phyloP scores from a whole-genome alignment of 1,139 yeast species.

The Hanseniaspora gamundiae region DNA sequence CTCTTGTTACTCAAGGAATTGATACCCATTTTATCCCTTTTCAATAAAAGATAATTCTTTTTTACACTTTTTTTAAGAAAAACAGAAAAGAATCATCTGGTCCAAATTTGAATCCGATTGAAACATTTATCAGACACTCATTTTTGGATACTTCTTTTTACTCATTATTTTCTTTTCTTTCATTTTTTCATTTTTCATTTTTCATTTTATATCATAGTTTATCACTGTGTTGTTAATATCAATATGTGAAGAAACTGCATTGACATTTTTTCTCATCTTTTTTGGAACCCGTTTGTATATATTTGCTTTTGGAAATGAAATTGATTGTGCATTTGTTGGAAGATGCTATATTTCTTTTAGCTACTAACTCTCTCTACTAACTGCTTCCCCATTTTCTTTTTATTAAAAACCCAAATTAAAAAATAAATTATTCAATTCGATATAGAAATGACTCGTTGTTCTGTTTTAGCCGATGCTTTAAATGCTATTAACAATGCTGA shows the following conservation, averaged over 20 bases:
- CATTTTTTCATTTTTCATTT: not conserved
- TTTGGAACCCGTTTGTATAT: no score
- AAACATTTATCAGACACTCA: not conserved
- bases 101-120: not conserved
- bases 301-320: no score
- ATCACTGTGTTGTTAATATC: no score
- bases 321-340: no score
- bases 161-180: not conserved
- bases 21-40: constrained; percentile 2
- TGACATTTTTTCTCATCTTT: no score
- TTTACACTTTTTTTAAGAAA: not conserved
- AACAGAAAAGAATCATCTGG: not conserved
- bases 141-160: not conserved
- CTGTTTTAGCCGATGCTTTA: constrained; percentile 98
- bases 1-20: constrained; percentile 1
- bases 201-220: no score
- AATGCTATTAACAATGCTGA: constrained; percentile 98
- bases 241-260: no score
- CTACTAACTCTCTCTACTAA: no score
- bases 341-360: no score
- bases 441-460: constrained; percentile 92
- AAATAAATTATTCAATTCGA: no score
- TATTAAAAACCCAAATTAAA: no score
- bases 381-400: not conserved
- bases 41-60: not conserved